These are phyloP conservation scores for Arabis hirsuta DNA, from an alignment of 345 rosid genomes.

Conservation along the genomic window DNA sequence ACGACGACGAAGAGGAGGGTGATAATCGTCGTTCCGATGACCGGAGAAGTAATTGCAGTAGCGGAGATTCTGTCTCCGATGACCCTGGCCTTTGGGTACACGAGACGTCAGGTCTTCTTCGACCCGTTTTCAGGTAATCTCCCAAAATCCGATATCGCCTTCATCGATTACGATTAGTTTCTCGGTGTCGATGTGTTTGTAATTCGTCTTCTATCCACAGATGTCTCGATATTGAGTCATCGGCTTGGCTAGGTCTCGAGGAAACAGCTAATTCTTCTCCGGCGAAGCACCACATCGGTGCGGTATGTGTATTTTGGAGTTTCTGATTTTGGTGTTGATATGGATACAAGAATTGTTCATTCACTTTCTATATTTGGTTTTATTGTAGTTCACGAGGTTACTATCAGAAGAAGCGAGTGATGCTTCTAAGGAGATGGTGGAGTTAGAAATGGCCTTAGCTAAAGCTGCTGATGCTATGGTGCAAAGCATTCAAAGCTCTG, in stretches of 20 bases:
- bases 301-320: conserved; percentile 54
- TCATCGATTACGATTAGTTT: background rate
- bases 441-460: conserved; percentile 67
- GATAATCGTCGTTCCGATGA: conserved; percentile 43
- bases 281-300: conserved; percentile 78
- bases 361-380: background rate
- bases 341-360: background rate
- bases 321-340: background rate
- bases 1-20: conserved; percentile 32
- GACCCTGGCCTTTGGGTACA: conserved; percentile 88
- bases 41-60: conserved; percentile 57
- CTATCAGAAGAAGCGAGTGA: conserved; percentile 73
- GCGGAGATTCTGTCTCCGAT: conserved; percentile 77
- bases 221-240: conserved; percentile 65
- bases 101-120: conserved; percentile 74
- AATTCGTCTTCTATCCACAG: conserved; percentile 44
- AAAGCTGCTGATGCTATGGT: conserved; percentile 78
- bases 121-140: conserved; percentile 77
- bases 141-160: background rate
- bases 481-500: conserved; percentile 55
- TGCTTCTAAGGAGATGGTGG: conserved; percentile 52
- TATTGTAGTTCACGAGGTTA: conserved; percentile 70
- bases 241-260: conserved; percentile 90
- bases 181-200: background rate
- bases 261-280: conserved; percentile 84